Evolutionary conservation across 192 early-diverging fungal genomes (phyloP), one percentile per base, ranked within the genome.

Genomic region (Podochytrium sp.): DNA sequence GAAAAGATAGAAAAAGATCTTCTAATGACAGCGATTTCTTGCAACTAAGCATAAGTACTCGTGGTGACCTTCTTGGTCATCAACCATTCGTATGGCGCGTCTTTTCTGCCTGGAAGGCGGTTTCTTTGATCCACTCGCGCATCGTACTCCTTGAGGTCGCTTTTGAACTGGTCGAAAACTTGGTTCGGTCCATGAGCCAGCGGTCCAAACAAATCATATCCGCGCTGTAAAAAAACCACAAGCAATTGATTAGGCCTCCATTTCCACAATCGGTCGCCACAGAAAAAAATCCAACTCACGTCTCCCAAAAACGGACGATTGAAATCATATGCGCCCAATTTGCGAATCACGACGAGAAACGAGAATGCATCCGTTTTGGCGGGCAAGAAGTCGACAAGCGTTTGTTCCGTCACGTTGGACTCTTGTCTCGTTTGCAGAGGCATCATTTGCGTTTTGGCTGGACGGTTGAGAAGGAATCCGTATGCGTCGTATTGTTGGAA

Each of bases 81-180:
- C 50, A 68, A 55, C 52, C 50, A 68, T n/a, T 33, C 4, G 33
- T 68, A 68, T 34, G 66, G 66, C 5, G 51, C 33, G 30, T 51
- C 66, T 23, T 53, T 68, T 37, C 66, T 51, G 12, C 66, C 66
- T 10, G 16, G 41, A 25, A 68, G 20, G 6, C 50, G 3, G 38
- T 68, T 68, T 29, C 66, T 0, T 20, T 68, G 2, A 7, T 68
- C n/a, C 5, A 68, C 52, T 34, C 66, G 5, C n/a, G 7, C 2
- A 34, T 68, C 34, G 14, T 55, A 68, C 49, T 7, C 1, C 33
- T n/a, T 35, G 34, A 68, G 55, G 0, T 51, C 12, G 16, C 3
- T 34, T 34, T 34, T 10, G 37, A 68, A 53, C 12, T n/a, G 3
- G 12, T 51, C 51, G 23, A 68, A 68, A 1, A 32, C 33, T 3